phyloP scores from a whole-genome alignment of 1,284 basidiomycete species.

The Leccinum fuscescens region DNA sequence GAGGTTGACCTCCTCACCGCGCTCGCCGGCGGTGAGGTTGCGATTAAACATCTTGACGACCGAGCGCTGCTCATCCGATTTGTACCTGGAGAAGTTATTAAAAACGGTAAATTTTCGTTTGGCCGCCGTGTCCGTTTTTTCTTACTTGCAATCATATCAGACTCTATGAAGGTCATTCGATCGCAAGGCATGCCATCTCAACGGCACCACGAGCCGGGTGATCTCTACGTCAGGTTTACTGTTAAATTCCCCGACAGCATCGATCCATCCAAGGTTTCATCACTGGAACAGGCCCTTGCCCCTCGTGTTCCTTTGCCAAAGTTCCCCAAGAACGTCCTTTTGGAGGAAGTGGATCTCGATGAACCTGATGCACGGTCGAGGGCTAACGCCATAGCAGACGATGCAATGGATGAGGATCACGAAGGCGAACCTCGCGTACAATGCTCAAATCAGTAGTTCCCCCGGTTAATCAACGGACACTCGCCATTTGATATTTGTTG shows the following conservation, averaged over 20 bases:
- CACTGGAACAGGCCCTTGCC: slow-evolving; percentile 88
- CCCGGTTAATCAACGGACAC: slow-evolving; percentile 12
- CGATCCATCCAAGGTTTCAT: slow-evolving; percentile 63
- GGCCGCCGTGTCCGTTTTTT: not conserved
- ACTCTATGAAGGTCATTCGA: slow-evolving; percentile 86
- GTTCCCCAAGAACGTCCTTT: slow-evolving; percentile 63
- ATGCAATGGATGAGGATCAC: slow-evolving; percentile 87
- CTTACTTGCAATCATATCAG: slow-evolving; percentile 41
- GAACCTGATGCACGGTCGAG: slow-evolving; percentile 82
- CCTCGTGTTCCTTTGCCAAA: slow-evolving; percentile 71
- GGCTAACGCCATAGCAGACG: slow-evolving; percentile 50
- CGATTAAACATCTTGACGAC: slow-evolving; percentile 93
- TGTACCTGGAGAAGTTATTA: slow-evolving; percentile 89
- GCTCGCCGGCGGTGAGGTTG: slow-evolving; percentile 88
- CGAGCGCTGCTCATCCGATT: slow-evolving; percentile 85
- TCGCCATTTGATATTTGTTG: slow-evolving; percentile 19
- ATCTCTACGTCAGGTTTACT: slow-evolving; percentile 86
- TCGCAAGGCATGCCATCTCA: slow-evolving; percentile 99
- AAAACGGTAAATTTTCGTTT: slow-evolving; percentile 69
- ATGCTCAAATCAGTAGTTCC: slow-evolving; percentile 74
- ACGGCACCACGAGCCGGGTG: slow-evolving; percentile 95
- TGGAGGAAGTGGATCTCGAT: slow-evolving; percentile 88
- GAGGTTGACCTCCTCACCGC: slow-evolving; percentile 95
- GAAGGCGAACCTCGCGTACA: slow-evolving; percentile 74
- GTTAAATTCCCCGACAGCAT: slow-evolving; percentile 91